phyloP scores from a whole-genome alignment of 306 rosid genomes.

The Lablab purpureus region DNA sequence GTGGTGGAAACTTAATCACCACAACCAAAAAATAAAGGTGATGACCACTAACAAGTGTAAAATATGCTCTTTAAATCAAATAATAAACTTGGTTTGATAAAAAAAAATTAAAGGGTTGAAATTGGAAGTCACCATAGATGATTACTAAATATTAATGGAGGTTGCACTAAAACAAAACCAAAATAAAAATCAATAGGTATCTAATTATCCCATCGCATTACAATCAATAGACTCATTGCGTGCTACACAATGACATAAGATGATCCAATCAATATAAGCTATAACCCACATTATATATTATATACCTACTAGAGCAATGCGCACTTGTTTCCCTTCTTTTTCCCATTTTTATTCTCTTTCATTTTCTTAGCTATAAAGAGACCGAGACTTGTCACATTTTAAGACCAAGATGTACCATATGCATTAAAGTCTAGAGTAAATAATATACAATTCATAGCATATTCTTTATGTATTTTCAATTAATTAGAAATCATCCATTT shows the following conservation, averaged over 20 bases:
- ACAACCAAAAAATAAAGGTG: slow-evolving; percentile 5
- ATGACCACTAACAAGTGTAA: neutral
- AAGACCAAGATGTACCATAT: neutral
- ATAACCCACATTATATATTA: neutral
- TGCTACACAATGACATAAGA: slow-evolving; percentile 22
- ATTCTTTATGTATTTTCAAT: no score
- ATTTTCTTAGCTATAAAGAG: no score
- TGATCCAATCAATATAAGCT: slow-evolving; percentile 21
- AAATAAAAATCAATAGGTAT: slow-evolving; percentile 13
- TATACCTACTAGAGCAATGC: slow-evolving; percentile 12
- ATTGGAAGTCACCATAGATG: neutral
- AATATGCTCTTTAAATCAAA: neutral
- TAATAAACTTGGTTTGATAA: neutral
- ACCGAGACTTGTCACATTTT: neutral
- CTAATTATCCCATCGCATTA: slow-evolving; percentile 14
- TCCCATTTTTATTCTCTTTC: slow-evolving; percentile 24
- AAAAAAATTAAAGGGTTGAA: neutral
- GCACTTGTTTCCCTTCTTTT: slow-evolving; percentile 10
- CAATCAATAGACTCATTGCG: slow-evolving; percentile 27
- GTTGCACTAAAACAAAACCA: slow-evolving; percentile 31
- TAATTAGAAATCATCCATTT: no score
- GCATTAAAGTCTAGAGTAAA: neutral
- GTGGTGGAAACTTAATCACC: slow-evolving; percentile 1
- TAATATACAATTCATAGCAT: no score
- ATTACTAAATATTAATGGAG: slow-evolving; percentile 35